Conservation (phyloP, 306 rosid species). For the Prunus armeniaca region DNA sequence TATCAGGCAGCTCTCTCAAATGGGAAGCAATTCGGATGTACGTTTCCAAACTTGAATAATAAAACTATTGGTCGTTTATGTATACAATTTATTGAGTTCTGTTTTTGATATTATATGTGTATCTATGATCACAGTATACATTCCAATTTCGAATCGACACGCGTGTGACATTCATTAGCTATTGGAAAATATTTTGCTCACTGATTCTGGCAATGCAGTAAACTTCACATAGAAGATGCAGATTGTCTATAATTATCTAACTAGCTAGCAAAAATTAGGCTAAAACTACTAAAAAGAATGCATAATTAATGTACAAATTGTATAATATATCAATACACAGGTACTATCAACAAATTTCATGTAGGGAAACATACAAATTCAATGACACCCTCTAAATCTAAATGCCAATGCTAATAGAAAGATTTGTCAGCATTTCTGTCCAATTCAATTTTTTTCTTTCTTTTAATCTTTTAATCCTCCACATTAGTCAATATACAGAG, state of each 20-base stretch:
- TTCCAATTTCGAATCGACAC: neutral
- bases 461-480: neutral
- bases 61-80: neutral
- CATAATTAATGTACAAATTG: neutral
- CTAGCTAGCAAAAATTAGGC: neutral
- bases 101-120: neutral
- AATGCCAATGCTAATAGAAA: no score
- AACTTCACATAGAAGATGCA: neutral
- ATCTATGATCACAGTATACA: neutral
- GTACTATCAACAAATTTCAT: constrained; percentile 2
- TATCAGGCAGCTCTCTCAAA: neutral
- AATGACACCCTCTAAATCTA: neutral
- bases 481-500: neutral
- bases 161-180: fast-evolving
- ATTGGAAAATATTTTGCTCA: neutral
- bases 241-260: no score
- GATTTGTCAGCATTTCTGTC: neutral
- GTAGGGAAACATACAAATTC: neutral
- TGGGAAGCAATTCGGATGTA: neutral
- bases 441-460: neutral
- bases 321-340: neutral
- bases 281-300: neutral
- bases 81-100: neutral
- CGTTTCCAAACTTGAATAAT: neutral
- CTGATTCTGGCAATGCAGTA: neutral